These are phyloP conservation scores for Sinapis alba DNA, from an alignment of 441 rosid species.

Conservation along the genomic window DNA sequence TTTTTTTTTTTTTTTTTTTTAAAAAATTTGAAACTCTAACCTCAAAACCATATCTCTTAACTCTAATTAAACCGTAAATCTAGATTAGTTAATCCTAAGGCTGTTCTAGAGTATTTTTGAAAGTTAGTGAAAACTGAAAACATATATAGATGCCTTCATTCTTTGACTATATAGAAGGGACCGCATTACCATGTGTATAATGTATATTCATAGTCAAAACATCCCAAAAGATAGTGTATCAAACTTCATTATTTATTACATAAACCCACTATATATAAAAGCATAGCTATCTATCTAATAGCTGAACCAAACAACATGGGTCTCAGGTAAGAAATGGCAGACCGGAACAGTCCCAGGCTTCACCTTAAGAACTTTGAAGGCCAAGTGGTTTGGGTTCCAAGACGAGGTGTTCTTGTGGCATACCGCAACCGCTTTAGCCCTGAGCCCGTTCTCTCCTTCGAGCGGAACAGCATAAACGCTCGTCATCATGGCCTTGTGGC, in stretches of 20 bases:
- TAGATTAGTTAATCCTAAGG: no score
- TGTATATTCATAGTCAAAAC: conserved; percentile 30
- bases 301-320: conserved; percentile 70
- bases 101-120: no score
- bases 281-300: conserved; percentile 38
- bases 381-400: conserved; percentile 93
- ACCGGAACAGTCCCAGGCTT: conserved; percentile 80
- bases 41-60: no score
- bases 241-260: conserved; percentile 15
- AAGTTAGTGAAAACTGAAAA: background rate
- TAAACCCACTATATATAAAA: conserved; percentile 10
- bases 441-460: conserved; percentile 57
- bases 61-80: no score
- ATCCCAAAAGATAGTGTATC: background rate
- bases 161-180: background rate
- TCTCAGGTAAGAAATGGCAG: conserved; percentile 89
- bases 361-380: conserved; percentile 80
- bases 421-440: conserved; percentile 69
- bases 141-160: background rate
- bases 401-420: conserved; percentile 84
- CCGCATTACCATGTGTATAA: conserved; percentile 4
- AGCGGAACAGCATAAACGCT: conserved; percentile 59
- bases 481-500: conserved; percentile 66
- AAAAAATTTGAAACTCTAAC: no score
- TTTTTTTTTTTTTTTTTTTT: no score